Evolutionary conservation across 2,329 filamentous ascomycete genomes (phyloP), one percentile per base, ranked within the genome.

Genomic region (Trichoderma atrobrunneum): DNA sequence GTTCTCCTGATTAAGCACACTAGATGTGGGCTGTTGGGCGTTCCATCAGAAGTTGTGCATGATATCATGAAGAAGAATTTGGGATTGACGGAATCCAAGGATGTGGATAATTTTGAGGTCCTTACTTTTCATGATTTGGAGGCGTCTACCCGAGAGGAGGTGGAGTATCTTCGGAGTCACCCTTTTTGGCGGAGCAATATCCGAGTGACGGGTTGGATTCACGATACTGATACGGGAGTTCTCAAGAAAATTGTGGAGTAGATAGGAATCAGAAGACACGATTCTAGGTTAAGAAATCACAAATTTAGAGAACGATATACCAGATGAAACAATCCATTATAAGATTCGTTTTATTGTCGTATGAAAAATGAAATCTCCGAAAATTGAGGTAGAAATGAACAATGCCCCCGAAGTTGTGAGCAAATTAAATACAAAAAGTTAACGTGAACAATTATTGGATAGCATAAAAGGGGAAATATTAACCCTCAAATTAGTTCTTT

Each of bases 1-100:
- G 54, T 68, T 8, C 24, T 68, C 30, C 11, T 68, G 3, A 68
- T 68, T 26, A 68, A 68, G 34, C 65, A 68, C 11, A 68, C 54
- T 2, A 26, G 65, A 24, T 68, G 65, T 8, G 65, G 65, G 2
- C 26, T 68, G 34, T 18, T 68, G 4, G 65, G 65, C 3, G 65
- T 68, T 18, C 65, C 65, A 11, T 14, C 24, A 3, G 51, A 68
- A 1, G 65, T 16, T 21, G 65, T 59, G 18, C 54, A 30, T 12
- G 54, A n/a, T 12, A 43, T 68, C 1, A 68, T 68, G 51, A 68
- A 48, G 32, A 59, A 68, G 54, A 68, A 68, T 14, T 12, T 68
- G 54, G 54, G 65, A 1, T 57, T 68, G 65, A 2, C 34, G 3
- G 65, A 60, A 21, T 68, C 65, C 5, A 32, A 68, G 34, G 65